Conservation (phyloP, 2,329 filamentous ascomycete species). For the Talaromyces sp. region DNA sequence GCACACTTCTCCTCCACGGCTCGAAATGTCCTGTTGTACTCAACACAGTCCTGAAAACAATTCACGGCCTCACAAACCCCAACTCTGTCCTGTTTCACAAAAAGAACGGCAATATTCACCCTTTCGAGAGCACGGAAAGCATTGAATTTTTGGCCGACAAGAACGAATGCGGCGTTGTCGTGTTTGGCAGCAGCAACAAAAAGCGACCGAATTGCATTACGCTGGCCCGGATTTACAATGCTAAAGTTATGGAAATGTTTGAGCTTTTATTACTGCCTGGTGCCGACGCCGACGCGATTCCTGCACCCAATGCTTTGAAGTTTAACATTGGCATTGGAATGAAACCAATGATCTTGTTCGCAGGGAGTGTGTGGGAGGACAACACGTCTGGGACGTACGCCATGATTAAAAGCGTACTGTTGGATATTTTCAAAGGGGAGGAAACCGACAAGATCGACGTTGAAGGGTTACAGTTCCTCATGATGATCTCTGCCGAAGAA, state of each 20-base stretch:
- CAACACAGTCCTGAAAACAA: conserved; percentile 77
- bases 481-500: conserved; percentile 74
- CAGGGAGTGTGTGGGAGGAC: conserved; percentile 80
- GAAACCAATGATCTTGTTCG: conserved; percentile 87
- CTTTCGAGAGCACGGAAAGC: conserved; percentile 82
- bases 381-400: conserved; percentile 74
- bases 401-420: conserved; percentile 76
- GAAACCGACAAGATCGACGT: conserved; percentile 81
- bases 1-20: conserved; percentile 81
- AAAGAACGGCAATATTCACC: conserved; percentile 85
- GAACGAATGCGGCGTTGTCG: conserved; percentile 82
- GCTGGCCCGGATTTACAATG: conserved; percentile 72
- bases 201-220: conserved; percentile 93
- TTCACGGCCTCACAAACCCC: conserved; percentile 78
- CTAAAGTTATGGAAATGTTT: conserved; percentile 90
- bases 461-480: conserved; percentile 85
- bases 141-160: conserved; percentile 95
- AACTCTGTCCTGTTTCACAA: conserved; percentile 88
- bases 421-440: conserved; percentile 88
- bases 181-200: conserved; percentile 83
- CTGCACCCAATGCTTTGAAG: conserved; percentile 51
- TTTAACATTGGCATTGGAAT: conserved; percentile 66
- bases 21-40: conserved; percentile 77
- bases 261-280: conserved; percentile 79
- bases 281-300: conserved; percentile 42